These are phyloP conservation scores for Primulina eburnea DNA, from an alignment of 257 asterid genomes.

Conservation along the genomic window DNA sequence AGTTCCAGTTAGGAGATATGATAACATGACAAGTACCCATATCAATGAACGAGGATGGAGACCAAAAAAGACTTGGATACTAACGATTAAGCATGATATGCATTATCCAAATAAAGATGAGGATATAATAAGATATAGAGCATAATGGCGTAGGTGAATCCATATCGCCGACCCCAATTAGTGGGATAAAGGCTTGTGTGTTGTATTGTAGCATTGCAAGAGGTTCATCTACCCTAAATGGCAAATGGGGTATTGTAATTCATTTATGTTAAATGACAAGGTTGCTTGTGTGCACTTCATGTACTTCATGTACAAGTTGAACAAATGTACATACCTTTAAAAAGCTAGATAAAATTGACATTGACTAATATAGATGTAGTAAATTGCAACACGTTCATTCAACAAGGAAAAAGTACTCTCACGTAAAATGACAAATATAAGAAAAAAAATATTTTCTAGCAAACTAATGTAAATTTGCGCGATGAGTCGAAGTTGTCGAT, in stretches of 20 bases:
- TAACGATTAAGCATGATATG: no score
- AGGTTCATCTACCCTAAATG: not conserved
- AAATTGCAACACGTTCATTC: not conserved
- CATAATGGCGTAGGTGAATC: no score
- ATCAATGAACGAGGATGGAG: no score
- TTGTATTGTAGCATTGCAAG: not conserved
- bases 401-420: not conserved
- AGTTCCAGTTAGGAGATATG: no score
- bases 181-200: no score
- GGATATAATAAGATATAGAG: not conserved
- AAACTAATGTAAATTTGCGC: slow-evolving; percentile 1
- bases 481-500: slow-evolving; percentile 3
- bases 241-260: not conserved
- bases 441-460: not conserved
- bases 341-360: not conserved
- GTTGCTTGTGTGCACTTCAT: not conserved
- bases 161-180: no score
- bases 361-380: not conserved
- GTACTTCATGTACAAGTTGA: not conserved
- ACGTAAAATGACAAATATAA: not conserved
- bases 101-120: no score
- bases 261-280: not conserved
- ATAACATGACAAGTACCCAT: no score
- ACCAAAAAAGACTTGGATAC: no score
- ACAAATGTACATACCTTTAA: not conserved